Percentiles rank a stretch among this genome's conserved stretches.
Evolutionary conservation across 2,329 filamentous ascomycete genomes (phyloP).

Genomic region (Blumeria hordei): DNA sequence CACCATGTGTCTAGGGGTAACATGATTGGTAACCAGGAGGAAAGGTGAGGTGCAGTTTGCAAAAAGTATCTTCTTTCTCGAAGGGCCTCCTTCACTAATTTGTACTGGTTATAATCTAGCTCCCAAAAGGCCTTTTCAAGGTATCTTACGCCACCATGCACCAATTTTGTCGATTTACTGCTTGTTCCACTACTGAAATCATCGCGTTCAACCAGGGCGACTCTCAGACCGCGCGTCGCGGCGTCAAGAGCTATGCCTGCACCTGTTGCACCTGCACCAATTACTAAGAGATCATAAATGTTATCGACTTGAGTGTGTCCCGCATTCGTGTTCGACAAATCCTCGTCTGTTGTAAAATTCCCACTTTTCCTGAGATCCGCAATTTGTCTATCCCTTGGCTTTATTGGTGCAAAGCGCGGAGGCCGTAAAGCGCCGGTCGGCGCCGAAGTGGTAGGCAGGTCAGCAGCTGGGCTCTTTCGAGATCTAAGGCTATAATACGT

Average conservation of each 20-base stretch:
- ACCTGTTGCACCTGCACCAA: conserved; percentile 48
- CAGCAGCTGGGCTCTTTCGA: conserved; percentile 46
- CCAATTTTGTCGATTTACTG: conserved; percentile 53
- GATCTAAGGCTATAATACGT: conserved; percentile 38
- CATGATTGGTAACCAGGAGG: conserved; percentile 54
- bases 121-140: conserved; percentile 56
- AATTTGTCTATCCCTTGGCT: conserved; percentile 25
- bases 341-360: conserved; percentile 20
- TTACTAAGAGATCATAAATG: conserved; percentile 41
- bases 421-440: conserved; percentile 40
- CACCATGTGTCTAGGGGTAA: conserved; percentile 52
- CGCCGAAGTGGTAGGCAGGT: conserved; percentile 45
- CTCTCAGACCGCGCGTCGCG: conserved; percentile 44
- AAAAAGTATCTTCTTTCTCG: conserved; percentile 55
- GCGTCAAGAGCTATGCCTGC: conserved; percentile 49
- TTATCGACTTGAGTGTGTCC: conserved; percentile 17
- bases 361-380: conserved; percentile 23
- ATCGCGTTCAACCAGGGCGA: conserved; percentile 47
- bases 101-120: conserved; percentile 48
- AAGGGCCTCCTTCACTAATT: conserved; percentile 46
- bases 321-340: conserved; percentile 27
- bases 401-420: conserved; percentile 26
- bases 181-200: conserved; percentile 53
- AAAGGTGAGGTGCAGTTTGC: conserved; percentile 50
- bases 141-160: conserved; percentile 54